Conservation (phyloP, 352 stramenopile genomes). For the Achlya hypogyna region DNA sequence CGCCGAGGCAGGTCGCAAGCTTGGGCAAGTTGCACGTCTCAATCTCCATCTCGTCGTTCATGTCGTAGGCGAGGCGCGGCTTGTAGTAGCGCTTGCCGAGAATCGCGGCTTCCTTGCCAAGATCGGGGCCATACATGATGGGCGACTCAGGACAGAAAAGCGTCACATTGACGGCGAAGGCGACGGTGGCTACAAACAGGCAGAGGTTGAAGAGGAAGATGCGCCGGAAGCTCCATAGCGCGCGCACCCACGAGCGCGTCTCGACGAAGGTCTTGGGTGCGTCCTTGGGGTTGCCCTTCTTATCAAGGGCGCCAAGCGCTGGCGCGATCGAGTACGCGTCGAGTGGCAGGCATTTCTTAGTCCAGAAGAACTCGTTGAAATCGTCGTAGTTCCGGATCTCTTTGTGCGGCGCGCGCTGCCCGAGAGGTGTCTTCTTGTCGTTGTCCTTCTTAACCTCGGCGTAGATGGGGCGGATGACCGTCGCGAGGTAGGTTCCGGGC, state of each 20-base stretch:
- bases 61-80: slow-evolving; percentile 24
- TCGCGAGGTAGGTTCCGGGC: slow-evolving; percentile 50
- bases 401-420: slow-evolving; percentile 49
- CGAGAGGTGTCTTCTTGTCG: slow-evolving; percentile 81
- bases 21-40: slow-evolving; percentile 48
- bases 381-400: slow-evolving; percentile 85
- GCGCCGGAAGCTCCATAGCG: slow-evolving; percentile 65
- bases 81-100: slow-evolving; percentile 50
- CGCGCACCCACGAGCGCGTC: slow-evolving; percentile 66
- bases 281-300: slow-evolving; percentile 69
- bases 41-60: slow-evolving; percentile 21
- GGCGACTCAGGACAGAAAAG: slow-evolving; percentile 68
- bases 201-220: slow-evolving; percentile 79
- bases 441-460: slow-evolving; percentile 75
- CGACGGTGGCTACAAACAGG: slow-evolving; percentile 53
- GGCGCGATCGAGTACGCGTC: slow-evolving; percentile 52
- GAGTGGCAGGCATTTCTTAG: slow-evolving; percentile 77
- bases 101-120: slow-evolving; percentile 42
- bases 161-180: slow-evolving; percentile 64
- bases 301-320: slow-evolving; percentile 64
- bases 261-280: slow-evolving; percentile 82
- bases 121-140: slow-evolving; percentile 60
- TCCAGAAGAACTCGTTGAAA: slow-evolving; percentile 87
- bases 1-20: slow-evolving; percentile 57
- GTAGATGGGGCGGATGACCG: slow-evolving; percentile 81